Percentiles rank a stretch among this genome's conserved stretches.
Conservation (phyloP, 2,329 filamentous ascomycete genomes). For the Blumeria graminis region DNA sequence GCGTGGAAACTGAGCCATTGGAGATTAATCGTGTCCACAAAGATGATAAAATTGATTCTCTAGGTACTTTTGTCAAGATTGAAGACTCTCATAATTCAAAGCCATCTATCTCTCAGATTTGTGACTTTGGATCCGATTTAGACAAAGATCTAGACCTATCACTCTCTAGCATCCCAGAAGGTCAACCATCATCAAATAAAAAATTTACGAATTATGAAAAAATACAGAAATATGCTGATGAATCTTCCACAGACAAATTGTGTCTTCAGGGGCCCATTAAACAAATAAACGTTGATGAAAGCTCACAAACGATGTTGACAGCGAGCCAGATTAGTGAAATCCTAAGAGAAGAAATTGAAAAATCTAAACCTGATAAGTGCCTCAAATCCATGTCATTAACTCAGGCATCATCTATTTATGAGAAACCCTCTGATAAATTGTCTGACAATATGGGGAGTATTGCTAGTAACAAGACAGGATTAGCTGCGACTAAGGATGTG, state of each 20-base stretch:
- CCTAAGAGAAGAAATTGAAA: constrained; percentile 28
- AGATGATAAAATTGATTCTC: constrained; percentile 31
- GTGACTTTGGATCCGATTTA: too few relatives aligned
- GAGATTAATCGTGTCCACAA: constrained; percentile 25
- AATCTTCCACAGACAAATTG: too few relatives aligned
- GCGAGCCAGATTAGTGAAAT: constrained; percentile 58
- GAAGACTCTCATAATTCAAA: constrained; percentile 14
- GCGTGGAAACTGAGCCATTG: constrained; percentile 13
- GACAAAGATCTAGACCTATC: too few relatives aligned
- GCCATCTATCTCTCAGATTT: neutral
- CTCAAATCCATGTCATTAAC: constrained; percentile 8
- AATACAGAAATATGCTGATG: too few relatives aligned
- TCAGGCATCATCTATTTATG: constrained; percentile 14
- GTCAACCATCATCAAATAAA: neutral
- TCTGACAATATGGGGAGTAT: constrained; percentile 26
- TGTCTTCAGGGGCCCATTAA: too few relatives aligned
- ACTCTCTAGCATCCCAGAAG: neutral
- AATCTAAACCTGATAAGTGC: constrained; percentile 9
- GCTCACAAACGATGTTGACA: constrained; percentile 67
- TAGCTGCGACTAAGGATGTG: constrained; percentile 15
- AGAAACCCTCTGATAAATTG: constrained; percentile 20
- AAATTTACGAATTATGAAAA: too few relatives aligned
- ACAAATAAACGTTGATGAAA: constrained; percentile 29
- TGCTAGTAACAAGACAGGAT: constrained; percentile 18
- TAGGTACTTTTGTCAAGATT: constrained; percentile 4